A percentile compares a stretch with the other conserved stretches of the same genome.
These are phyloP conservation scores for Trichoderma sp. DNA, from an alignment of 2,329 filamentous ascomycete species.

Conservation along the genomic window DNA sequence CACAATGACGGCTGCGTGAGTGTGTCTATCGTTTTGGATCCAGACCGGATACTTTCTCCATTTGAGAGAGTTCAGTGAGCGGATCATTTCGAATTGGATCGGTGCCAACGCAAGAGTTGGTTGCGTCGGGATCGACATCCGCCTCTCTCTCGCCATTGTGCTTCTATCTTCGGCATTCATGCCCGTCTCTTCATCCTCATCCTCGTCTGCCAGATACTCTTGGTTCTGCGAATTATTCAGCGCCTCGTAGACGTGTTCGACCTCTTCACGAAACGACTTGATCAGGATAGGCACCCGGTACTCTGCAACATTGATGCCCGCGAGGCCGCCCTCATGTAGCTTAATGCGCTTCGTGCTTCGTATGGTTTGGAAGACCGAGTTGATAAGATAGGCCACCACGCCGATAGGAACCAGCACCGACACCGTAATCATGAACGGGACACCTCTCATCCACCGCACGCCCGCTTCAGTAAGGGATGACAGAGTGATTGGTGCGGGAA, in stretches of 20 bases:
- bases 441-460: slow-evolving; percentile 43
- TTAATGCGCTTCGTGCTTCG: slow-evolving; percentile 72
- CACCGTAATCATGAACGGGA: slow-evolving; percentile 65
- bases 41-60: slow-evolving; percentile 68
- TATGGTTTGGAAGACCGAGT: slow-evolving; percentile 72
- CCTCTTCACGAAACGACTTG: slow-evolving; percentile 69
- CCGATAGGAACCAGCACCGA: slow-evolving; percentile 72
- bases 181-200: slow-evolving; percentile 40
- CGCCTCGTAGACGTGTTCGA: slow-evolving; percentile 75
- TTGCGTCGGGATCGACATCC: slow-evolving; percentile 45
- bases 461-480: slow-evolving; percentile 34
- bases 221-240: slow-evolving; percentile 66
- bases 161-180: slow-evolving; percentile 40
- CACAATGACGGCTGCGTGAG: slow-evolving; percentile 87
- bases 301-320: slow-evolving; percentile 62
- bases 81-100: slow-evolving; percentile 82
- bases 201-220: slow-evolving; percentile 64
- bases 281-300: slow-evolving; percentile 77
- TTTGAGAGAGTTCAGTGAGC: slow-evolving; percentile 64
- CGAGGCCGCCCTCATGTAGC: slow-evolving; percentile 69
- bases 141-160: slow-evolving; percentile 41
- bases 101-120: slow-evolving; percentile 75
- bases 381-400: slow-evolving; percentile 67
- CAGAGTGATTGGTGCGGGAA: slow-evolving; percentile 28
- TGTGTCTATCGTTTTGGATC: slow-evolving; percentile 75